Evolutionary conservation across 192 early-diverging fungal genomes (phyloP).

Genomic region (Umbelopsis vinacea): DNA sequence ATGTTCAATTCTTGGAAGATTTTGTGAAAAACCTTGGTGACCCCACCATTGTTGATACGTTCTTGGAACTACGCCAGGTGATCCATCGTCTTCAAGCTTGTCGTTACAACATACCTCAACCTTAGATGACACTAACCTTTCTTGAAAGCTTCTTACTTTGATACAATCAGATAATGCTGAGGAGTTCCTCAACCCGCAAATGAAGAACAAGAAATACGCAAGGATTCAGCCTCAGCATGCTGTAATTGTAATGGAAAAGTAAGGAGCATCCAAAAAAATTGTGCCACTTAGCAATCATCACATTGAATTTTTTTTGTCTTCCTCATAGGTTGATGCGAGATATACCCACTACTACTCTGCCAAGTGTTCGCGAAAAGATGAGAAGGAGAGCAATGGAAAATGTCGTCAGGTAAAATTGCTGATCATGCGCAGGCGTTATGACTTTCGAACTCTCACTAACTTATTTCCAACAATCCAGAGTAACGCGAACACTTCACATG

Average conservation of each 20-base stretch:
- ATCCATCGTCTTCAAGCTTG: background rate
- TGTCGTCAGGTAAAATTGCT: slow-evolving; percentile 41
- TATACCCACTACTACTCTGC: slow-evolving; percentile 12
- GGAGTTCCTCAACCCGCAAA: slow-evolving; percentile 69
- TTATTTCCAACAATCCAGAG: background rate
- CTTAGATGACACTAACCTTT: background rate
- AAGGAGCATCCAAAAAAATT: slow-evolving; percentile 34
- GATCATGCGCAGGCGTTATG: background rate
- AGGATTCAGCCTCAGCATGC: slow-evolving; percentile 66
- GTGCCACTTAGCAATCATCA: background rate
- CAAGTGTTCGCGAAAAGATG: slow-evolving; percentile 27
- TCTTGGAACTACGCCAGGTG: slow-evolving; percentile 77
- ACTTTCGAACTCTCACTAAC: background rate
- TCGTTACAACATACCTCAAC: background rate
- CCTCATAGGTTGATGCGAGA: slow-evolving; percentile 31
- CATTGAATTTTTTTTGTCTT: background rate
- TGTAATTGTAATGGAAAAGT: slow-evolving; percentile 83
- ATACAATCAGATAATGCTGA: slow-evolving; percentile 75
- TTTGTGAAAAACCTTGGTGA: slow-evolving; percentile 73
- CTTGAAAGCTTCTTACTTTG: slow-evolving; percentile 62
- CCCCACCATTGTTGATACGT: slow-evolving; percentile 64
- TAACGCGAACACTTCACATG: slow-evolving; percentile 20
- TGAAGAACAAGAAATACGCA: slow-evolving; percentile 69
- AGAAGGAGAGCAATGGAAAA: slow-evolving; percentile 48
- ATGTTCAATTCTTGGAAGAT: slow-evolving; percentile 74